Evolutionary conservation across 2,329 filamentous ascomycete genomes (phyloP).

Genomic region (Talaromyces pinophilus): DNA sequence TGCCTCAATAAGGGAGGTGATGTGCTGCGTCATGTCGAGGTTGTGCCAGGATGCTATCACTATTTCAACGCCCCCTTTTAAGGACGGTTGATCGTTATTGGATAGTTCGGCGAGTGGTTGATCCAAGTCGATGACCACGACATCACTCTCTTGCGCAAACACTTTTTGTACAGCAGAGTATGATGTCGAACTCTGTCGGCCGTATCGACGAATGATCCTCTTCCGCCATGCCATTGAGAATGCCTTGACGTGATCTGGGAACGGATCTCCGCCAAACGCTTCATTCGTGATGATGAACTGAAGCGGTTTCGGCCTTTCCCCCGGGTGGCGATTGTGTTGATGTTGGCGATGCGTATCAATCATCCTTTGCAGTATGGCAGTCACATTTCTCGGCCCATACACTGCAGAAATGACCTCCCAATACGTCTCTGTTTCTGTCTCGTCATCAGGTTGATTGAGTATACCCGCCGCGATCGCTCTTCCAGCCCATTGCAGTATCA

Average conservation of each 20-base stretch:
- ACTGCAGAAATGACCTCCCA: background rate
- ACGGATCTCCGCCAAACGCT: background rate
- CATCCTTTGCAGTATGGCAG: background rate
- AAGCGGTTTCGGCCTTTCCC: background rate
- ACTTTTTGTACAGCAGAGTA: background rate
- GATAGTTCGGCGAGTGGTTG: background rate
- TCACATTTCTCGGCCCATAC: background rate
- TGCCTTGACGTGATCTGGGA: background rate
- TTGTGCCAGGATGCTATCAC: slow-evolving; percentile 4
- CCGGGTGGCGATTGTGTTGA: background rate
- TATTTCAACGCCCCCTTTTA: background rate
- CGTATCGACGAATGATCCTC: background rate
- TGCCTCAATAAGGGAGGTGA: background rate
- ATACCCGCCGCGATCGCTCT: background rate
- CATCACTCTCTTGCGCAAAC: slow-evolving; percentile 1
- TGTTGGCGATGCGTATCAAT: background rate
- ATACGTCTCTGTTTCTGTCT: background rate
- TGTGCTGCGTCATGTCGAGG: slow-evolving; percentile 4
- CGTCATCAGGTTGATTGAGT: background rate
- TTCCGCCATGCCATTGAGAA: slow-evolving; percentile 7
- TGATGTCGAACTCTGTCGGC: background rate
- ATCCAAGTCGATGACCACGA: background rate
- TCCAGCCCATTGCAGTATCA: slow-evolving; percentile 3
- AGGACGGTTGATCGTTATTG: background rate
- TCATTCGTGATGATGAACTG: background rate